Base-by-base conservation (phyloP, 2,329 filamentous ascomycete genomes). In the Exophiala viscosa region DNA sequence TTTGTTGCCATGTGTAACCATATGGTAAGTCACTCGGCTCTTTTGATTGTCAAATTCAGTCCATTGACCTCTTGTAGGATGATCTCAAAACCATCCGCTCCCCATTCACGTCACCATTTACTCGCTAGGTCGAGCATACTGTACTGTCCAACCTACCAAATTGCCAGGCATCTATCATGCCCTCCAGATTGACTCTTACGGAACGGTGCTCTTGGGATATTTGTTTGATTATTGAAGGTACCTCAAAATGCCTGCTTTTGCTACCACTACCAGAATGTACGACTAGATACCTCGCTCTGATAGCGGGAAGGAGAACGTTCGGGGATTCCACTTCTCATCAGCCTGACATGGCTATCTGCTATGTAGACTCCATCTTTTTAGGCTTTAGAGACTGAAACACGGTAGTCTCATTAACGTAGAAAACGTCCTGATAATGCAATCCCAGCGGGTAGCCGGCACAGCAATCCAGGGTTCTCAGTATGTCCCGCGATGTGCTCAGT, bases 1-100 rank as follows among this genome's bases (percentile, higher is more conserved):
- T 96, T 96, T 68, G 91, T 96, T 45, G 90, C 91, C 14, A 83
- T 96, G 72, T 90, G 88, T 72, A 95, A 96, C 68, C 89, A 95
- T 67, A 87, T 95, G 66, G 88, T 78, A 83, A 68, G 86, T 71
- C 52, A 41, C 35, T 13, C 36, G n/a, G 46, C 11, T 44, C 14
- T 43, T 45, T 39, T 10, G 17, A 17, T 13, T 38, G 11, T 42
- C 20, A 14, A 44, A 9, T 85, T 64, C 79, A 77, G 23, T 13
- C 5, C 23, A 14, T 43, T 47, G 42, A 45, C 11, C 11, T 44
- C 33, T 17, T 20, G 17, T 40, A 65, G 64, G 63, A 66, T 50
- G 64, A 66, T 39, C 61, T 66, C 33, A 47, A 60, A 14, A 59
- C 54, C 35, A 45, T 62, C 17, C 59, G 60, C 17, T 62, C 60